These are phyloP conservation scores for Tilletia caries DNA, from an alignment of 1,284 basidiomycete species.

Conservation along the genomic window DNA sequence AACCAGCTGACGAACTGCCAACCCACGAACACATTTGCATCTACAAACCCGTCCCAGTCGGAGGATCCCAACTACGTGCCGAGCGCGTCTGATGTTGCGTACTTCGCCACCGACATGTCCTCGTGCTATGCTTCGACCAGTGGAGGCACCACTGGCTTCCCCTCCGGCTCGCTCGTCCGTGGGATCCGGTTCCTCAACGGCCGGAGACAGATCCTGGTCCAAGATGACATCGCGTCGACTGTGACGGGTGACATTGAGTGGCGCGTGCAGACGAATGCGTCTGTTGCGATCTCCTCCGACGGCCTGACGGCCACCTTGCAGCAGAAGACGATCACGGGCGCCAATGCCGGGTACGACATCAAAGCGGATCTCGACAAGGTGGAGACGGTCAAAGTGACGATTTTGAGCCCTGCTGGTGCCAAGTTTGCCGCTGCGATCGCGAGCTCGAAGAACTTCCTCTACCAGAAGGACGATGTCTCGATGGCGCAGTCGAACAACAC, in stretches of 20 bases:
- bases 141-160: slow-evolving; percentile 55
- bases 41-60: slow-evolving; percentile 69
- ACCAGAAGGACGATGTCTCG: background rate
- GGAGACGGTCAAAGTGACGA: slow-evolving; percentile 58
- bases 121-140: slow-evolving; percentile 67
- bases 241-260: slow-evolving; percentile 64
- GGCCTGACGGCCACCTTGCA: slow-evolving; percentile 64
- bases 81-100: slow-evolving; percentile 72
- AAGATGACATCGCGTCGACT: slow-evolving; percentile 54
- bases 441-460: background rate
- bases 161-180: slow-evolving; percentile 62
- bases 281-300: slow-evolving; percentile 53
- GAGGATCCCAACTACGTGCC: slow-evolving; percentile 64
- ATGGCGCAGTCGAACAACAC: background rate
- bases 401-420: slow-evolving; percentile 57
- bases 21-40: slow-evolving; percentile 64
- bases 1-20: slow-evolving; percentile 76
- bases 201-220: slow-evolving; percentile 75
- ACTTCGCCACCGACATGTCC: slow-evolving; percentile 76
- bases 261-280: slow-evolving; percentile 93
- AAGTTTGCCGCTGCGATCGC: slow-evolving; percentile 5
- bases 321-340: slow-evolving; percentile 60
- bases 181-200: slow-evolving; percentile 83
- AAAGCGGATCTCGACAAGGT: slow-evolving; percentile 12
- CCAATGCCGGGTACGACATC: slow-evolving; percentile 58